phyloP scores from a whole-genome alignment of 345 rosid genomes.

The Isatis tinctoria region DNA sequence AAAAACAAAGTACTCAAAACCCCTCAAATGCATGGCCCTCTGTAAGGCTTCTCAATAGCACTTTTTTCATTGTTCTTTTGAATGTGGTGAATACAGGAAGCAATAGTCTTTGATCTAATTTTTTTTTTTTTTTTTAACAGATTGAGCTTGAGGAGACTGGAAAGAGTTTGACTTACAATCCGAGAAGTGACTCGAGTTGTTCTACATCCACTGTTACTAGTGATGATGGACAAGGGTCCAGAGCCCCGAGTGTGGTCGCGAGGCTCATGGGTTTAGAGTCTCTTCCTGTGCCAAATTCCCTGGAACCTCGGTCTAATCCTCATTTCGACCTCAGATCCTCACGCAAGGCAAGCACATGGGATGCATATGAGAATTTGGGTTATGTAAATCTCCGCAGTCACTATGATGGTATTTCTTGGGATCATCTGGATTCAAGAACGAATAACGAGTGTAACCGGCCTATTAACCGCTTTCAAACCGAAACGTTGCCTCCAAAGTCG shows the following conservation, averaged over 20 bases:
- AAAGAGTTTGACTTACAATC: conserved; percentile 34
- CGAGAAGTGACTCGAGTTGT: conserved; percentile 49
- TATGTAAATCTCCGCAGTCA: conserved; percentile 28
- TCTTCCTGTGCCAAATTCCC: conserved; percentile 49
- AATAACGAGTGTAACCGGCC: conserved; percentile 37
- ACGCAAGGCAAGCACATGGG: conserved; percentile 37
- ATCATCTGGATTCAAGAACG: conserved; percentile 30
- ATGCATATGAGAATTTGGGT: conserved; percentile 37
- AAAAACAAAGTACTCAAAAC: conserved; percentile 38
- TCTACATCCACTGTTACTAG: conserved; percentile 59
- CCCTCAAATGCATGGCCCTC: conserved; percentile 30
- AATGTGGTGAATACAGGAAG: background rate
- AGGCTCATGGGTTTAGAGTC: conserved; percentile 95
- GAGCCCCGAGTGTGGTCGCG: conserved; percentile 85
- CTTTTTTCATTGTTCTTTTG: background rate
- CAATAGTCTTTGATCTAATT: background rate
- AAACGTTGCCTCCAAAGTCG: conserved; percentile 70
- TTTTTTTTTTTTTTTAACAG: conserved; percentile 19
- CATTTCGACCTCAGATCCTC: conserved; percentile 30
- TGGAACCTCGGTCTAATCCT: conserved; percentile 31
- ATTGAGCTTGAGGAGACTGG: conserved; percentile 29
- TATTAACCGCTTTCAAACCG: conserved; percentile 76
- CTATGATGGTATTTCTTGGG: conserved; percentile 28
- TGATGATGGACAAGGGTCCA: conserved; percentile 57
- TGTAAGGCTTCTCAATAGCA: conserved; percentile 29